phyloP scores from a whole-genome alignment of 331 rosid species.

The Erythrophleum ivorense region DNA sequence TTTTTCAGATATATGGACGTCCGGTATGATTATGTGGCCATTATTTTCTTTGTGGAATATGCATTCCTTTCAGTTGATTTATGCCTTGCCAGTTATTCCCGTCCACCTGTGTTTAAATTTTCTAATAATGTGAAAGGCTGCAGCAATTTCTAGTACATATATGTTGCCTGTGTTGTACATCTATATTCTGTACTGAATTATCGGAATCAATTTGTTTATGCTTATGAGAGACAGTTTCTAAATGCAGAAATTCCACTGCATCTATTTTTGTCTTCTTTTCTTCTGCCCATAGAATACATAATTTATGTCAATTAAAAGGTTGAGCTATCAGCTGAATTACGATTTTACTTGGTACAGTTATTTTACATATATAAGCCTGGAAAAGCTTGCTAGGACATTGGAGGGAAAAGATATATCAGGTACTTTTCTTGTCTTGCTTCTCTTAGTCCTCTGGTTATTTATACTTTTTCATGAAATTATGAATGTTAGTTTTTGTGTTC shows the following conservation, averaged over 20 bases:
- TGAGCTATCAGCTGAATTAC: constrained; percentile 22
- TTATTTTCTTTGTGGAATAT: constrained; percentile 7
- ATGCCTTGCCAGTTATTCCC: background rate
- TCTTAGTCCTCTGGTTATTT: background rate
- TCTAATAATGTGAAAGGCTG: background rate
- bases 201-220: constrained; percentile 13
- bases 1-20: constrained; percentile 79
- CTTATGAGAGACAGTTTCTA: background rate
- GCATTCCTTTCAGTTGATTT: background rate
- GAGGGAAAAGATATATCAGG: constrained; percentile 64
- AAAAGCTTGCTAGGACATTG: constrained; percentile 61
- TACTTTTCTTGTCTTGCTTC: constrained; percentile 42
- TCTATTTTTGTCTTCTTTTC: background rate
- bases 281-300: background rate
- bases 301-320: constrained; percentile 11
- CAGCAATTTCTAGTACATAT: background rate
- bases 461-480: constrained; percentile 16
- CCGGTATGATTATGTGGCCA: constrained; percentile 58
- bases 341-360: constrained; percentile 59
- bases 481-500: background rate
- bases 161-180: background rate
- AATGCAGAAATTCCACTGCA: background rate
- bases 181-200: background rate
- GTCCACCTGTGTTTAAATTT: background rate
- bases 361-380: constrained; percentile 83